Percentiles rank a stretch among this genome's conserved stretches.
These are phyloP conservation scores for Solanum medicagineum DNA, from an alignment of 257 asterid species.

Conservation along the genomic window DNA sequence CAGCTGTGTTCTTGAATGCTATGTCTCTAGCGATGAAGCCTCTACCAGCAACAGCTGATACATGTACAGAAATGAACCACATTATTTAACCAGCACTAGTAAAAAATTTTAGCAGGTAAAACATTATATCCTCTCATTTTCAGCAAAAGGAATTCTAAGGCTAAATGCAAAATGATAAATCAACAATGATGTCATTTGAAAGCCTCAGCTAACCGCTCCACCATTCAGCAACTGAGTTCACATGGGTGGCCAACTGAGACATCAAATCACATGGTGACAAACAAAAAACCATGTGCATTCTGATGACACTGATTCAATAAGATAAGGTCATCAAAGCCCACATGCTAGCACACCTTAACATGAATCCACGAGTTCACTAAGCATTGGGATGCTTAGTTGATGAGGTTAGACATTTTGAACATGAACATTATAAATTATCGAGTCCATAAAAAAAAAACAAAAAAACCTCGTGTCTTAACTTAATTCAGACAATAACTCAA, in stretches of 20 bases:
- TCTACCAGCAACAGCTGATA: conserved; percentile 40
- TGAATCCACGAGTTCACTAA: neutral
- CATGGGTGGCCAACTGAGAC: conserved; percentile 15
- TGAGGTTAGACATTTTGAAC: neutral
- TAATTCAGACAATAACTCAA: neutral
- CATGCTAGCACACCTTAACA: neutral
- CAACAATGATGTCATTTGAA: neutral
- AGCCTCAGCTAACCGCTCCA: neutral
- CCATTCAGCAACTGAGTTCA: neutral
- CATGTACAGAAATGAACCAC: neutral
- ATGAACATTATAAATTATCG: neutral
- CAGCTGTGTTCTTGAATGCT: conserved; percentile 56
- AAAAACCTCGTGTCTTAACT: neutral
- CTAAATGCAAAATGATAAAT: neutral
- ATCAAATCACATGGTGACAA: conserved; percentile 2
- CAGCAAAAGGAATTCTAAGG: neutral
- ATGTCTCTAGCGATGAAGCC: conserved; percentile 63
- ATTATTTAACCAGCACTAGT: neutral
- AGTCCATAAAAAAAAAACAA: neutral
- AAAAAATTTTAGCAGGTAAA: neutral
- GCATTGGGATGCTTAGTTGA: neutral
- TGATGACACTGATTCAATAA: neutral
- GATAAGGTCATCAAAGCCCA: neutral
- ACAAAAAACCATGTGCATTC: conserved; percentile 5
- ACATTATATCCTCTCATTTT: neutral